Evolutionary conservation across 495 filamentous ascomycete genomes (phyloP).

Genomic region (Xylaria grammica): DNA sequence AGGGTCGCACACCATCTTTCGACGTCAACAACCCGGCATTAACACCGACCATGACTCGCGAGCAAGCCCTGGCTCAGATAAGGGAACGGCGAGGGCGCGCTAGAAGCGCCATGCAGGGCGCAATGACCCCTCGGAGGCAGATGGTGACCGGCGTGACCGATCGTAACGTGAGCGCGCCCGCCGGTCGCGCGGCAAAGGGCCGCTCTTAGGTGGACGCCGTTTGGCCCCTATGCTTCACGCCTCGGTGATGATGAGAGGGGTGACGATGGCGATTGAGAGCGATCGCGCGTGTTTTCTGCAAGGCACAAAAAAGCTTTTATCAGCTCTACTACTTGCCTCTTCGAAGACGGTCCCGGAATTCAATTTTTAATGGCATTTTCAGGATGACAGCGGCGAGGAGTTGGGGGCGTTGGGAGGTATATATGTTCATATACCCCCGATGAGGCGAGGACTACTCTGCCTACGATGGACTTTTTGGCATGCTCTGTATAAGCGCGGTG

Average conservation of each 20-base stretch:
- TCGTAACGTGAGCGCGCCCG: slow-evolving; percentile 52
- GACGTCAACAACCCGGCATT: slow-evolving; percentile 55
- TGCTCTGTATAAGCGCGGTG: background rate
- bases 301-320: no score
- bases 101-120: slow-evolving; percentile 46
- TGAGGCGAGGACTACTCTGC: background rate
- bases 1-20: slow-evolving; percentile 47
- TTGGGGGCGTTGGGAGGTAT: background rate
- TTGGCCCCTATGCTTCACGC: slow-evolving; percentile 1
- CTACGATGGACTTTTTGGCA: background rate
- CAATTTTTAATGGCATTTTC: background rate
- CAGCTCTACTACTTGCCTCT: background rate
- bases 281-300: no score
- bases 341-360: background rate
- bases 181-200: slow-evolving; percentile 33
- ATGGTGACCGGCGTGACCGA: slow-evolving; percentile 39
- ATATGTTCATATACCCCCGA: background rate
- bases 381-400: background rate
- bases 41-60: slow-evolving; percentile 61
- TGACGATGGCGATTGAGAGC: background rate
- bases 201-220: slow-evolving; percentile 25
- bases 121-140: slow-evolving; percentile 50
- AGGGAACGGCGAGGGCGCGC: slow-evolving; percentile 57
- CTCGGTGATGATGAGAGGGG: background rate
- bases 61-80: slow-evolving; percentile 63